Evolutionary conservation across 139 green algal species (phyloP).

Genomic region (Chloropicon primus): DNA sequence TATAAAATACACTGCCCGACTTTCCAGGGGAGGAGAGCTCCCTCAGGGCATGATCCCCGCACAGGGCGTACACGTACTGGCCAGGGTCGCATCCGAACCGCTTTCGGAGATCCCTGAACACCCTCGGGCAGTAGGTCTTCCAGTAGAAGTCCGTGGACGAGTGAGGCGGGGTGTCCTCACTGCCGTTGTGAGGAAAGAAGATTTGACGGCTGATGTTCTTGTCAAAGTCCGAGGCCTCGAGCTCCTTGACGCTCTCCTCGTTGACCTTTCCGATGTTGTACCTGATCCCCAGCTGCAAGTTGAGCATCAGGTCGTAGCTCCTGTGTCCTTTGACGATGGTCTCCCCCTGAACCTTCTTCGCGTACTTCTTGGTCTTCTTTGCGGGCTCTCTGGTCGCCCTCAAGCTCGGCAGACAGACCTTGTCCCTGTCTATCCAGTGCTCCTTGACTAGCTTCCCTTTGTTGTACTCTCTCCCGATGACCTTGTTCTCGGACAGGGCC

Average conservation of each 20-base stretch:
- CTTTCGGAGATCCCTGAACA: conserved; percentile 63
- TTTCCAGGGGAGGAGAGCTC: conserved; percentile 84
- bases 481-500: not conserved
- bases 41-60: conserved; percentile 62
- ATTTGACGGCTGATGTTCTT: conserved; percentile 24
- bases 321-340: conserved; percentile 74
- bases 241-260: not conserved
- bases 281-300: conserved; percentile 83
- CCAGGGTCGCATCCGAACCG: conserved; percentile 51
- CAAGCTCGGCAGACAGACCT: not conserved
- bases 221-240: conserved; percentile 15
- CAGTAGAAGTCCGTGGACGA: conserved; percentile 64
- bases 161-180: conserved; percentile 47
- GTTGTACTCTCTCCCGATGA: not conserved
- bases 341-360: conserved; percentile 36
- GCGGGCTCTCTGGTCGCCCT: not conserved
- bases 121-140: conserved; percentile 82
- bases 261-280: conserved; percentile 48
- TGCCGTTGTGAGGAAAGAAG: conserved; percentile 49
- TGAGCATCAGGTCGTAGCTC: conserved; percentile 84
- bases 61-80: conserved; percentile 69
- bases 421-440: not conserved
- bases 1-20: conserved; percentile 68
- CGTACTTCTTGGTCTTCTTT: not conserved
- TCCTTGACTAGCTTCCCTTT: not conserved